Conservation (phyloP, 176 grass and related monocot genomes). For the Oryza meyeriana region DNA sequence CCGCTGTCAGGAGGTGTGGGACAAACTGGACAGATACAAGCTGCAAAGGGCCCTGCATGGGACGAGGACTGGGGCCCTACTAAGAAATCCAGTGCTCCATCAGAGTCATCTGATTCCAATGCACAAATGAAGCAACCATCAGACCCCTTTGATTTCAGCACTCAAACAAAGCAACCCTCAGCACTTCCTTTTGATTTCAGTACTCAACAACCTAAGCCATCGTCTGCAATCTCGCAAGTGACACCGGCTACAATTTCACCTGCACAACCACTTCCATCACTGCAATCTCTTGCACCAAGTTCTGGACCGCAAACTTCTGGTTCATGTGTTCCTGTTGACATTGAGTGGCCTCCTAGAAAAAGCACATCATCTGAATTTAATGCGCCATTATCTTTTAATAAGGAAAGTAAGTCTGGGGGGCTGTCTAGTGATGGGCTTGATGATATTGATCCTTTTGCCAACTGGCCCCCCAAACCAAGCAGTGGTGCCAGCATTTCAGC, state of each 20-base stretch:
- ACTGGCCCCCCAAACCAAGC: constrained; percentile 82
- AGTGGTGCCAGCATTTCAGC: constrained; percentile 35
- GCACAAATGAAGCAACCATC: constrained; percentile 39
- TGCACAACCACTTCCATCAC: constrained; percentile 29
- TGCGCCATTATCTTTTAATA: constrained; percentile 34
- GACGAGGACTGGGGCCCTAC: constrained; percentile 94
- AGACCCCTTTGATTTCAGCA: constrained; percentile 44
- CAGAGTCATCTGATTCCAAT: constrained; percentile 41
- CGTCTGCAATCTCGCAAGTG: constrained; percentile 43
- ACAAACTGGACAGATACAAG: constrained; percentile 39
- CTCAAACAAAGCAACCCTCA: constrained; percentile 52
- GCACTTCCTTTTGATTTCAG: constrained; percentile 34
- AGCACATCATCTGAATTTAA: constrained; percentile 59
- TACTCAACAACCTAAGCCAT: constrained; percentile 44
- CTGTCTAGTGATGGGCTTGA: constrained; percentile 40
- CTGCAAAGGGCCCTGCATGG: constrained; percentile 61
- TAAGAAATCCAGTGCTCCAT: constrained; percentile 52
- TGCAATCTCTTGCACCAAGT: constrained; percentile 48
- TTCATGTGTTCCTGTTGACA: constrained; percentile 73
- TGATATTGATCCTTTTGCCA: constrained; percentile 94
- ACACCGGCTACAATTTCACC: constrained; percentile 24
- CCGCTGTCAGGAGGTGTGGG: constrained; percentile 32
- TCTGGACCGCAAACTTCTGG: constrained; percentile 41
- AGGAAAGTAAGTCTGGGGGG: constrained; percentile 45
- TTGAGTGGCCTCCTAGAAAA: constrained; percentile 85